These are phyloP conservation scores for Hypoxylon crocopeplum DNA, from an alignment of 495 filamentous ascomycete genomes.

Conservation along the genomic window DNA sequence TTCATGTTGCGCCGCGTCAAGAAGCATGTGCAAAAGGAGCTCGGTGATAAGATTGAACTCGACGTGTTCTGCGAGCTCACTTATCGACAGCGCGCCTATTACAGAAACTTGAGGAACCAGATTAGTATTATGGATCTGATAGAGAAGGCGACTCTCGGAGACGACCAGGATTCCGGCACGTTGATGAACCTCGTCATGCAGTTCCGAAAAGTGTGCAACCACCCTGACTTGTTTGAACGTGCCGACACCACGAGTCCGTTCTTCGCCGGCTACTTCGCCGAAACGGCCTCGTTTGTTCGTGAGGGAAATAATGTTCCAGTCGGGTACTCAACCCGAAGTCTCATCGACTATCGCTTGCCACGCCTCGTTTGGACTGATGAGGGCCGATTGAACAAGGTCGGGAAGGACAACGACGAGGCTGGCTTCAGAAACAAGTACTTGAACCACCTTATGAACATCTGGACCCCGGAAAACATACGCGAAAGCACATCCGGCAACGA, in stretches of 20 bases:
- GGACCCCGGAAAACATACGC: constrained; percentile 80
- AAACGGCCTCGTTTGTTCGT: constrained; percentile 91
- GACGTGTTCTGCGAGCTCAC: constrained; percentile 97
- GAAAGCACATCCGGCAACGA: constrained; percentile 59
- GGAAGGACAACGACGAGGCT: constrained; percentile 72
- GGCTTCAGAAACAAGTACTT: constrained; percentile 81
- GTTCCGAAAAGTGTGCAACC: constrained; percentile 99
- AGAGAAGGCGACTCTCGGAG: constrained; percentile 93
- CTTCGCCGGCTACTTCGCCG: constrained; percentile 82
- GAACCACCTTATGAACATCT: constrained; percentile 84
- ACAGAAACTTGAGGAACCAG: constrained; percentile 88
- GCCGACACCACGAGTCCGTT: constrained; percentile 90
- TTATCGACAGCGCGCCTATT: constrained; percentile 95
- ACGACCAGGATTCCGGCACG: constrained; percentile 92
- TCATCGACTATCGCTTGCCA: constrained; percentile 85
- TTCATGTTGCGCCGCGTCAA: constrained; percentile 99
- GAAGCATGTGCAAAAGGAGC: constrained; percentile 98
- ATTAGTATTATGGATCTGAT: constrained; percentile 99
- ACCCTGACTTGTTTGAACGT: constrained; percentile 95
- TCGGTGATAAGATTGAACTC: constrained; percentile 97
- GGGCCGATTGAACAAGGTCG: constrained; percentile 77
- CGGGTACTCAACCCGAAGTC: constrained; percentile 83
- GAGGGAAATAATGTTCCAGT: constrained; percentile 83
- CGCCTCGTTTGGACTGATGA: constrained; percentile 76
- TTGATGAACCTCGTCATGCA: constrained; percentile 99